phyloP scores from a whole-genome alignment of 345 rosid species.

The Adansonia digitata region DNA sequence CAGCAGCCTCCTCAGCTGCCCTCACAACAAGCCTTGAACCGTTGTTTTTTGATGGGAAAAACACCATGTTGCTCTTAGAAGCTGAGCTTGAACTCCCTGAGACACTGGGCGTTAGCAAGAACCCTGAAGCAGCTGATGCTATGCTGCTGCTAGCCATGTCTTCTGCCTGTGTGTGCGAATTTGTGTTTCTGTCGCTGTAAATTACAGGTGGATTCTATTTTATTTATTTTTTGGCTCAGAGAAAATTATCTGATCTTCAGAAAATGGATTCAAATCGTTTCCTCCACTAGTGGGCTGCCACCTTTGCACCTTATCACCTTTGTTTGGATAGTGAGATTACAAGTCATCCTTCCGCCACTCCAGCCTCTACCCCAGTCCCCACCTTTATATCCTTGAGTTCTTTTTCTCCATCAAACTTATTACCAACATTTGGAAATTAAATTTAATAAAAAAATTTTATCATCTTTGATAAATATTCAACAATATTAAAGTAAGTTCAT shows the following conservation, averaged over 20 bases:
- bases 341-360: conserved; percentile 1
- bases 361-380: too few species aligned
- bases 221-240: neutral
- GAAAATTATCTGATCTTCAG: conserved; percentile 37
- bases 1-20: conserved; percentile 47
- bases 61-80: conserved; percentile 37
- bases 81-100: conserved; percentile 22
- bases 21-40: conserved; percentile 52
- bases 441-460: too few species aligned
- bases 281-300: conserved; percentile 62
- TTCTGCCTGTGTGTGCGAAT: neutral
- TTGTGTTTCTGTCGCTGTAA: too few species aligned
- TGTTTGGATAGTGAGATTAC: conserved; percentile 39
- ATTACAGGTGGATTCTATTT: conserved; percentile 22
- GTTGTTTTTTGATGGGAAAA: conserved; percentile 37
- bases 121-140: conserved; percentile 72
- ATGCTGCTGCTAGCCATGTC: conserved; percentile 57
- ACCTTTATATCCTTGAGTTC: too few species aligned
- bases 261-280: conserved; percentile 27
- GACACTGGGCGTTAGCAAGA: conserved; percentile 39
- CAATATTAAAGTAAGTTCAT: too few species aligned
- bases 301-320: conserved; percentile 43
- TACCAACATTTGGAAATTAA: too few species aligned
- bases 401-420: too few species aligned
- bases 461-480: too few species aligned